Base-by-base conservation (phyloP, 805 yeast species). In the Pichia heedii region DNA sequence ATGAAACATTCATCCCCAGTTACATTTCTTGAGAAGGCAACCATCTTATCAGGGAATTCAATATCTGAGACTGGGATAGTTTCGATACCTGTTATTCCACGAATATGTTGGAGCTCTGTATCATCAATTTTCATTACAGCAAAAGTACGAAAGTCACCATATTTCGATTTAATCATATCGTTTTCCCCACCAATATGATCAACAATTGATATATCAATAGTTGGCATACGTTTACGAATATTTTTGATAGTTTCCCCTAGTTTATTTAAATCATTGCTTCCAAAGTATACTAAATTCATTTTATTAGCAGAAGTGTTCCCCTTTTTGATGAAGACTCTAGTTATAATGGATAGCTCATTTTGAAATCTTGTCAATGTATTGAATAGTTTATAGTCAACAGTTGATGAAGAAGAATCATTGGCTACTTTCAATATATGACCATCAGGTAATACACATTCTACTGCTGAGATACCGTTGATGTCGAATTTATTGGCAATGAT, bases 391-490 rank as follows among this genome's bases (percentile, higher is more conserved):
- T 34, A 35, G 12, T 43, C 42, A 8, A 39, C 36, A 2, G 12
- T 16, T 3, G 16, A 7, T 10, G 32, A 3, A 13, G 12, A 19
- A n/a, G 15, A n/a, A 34, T 36, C 30, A 11, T 46, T 44, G 1
- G 26, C 26, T 13, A 49, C 40, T 0, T 26, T 39, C 8, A 51
- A 6, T 13, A 52, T 40, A 9, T 50, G 44, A 9, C 65, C 65
- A 45, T 57, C 62, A 13, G 63, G 58, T 22, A 60, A 46, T 8
- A 59, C 61, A 27, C 49, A 52, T 10, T 52, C 56, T 19, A 53
- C 34, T 22, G 40, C 46, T 22, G 34, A 34, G 3, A 60, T 44
- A 5, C 36, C 32, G 2, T 27, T 13, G 3, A 41, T 39, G 18
- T 50, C 45, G 40, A 51, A 44, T 10, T 40, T 38, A 24, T 44